Evolutionary conservation across 2,329 filamentous ascomycete species (phyloP), one percentile per base, ranked within the genome.

Genomic region (Aspergillus terreus): DNA sequence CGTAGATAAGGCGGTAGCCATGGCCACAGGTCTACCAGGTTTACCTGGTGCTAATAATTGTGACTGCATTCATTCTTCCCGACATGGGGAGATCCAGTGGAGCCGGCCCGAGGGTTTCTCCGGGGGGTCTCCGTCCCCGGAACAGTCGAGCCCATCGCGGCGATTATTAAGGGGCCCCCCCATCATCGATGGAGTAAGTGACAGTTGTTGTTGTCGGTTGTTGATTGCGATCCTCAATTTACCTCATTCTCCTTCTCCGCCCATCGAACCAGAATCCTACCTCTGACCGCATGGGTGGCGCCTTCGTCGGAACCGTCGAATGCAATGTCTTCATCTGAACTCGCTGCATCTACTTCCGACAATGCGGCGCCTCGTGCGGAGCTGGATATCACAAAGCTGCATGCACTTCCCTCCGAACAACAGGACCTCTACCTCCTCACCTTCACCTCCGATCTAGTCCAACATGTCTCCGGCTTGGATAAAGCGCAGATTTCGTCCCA

Each of bases 381-480:
- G 77, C 88, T 99, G 70, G 92, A 99, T 68, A 76, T 96, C 61
- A 77, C 85, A 64, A 96, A 96, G 79, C 85, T 99, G 44, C 87
- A 96, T 72, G 82, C 88, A 47, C 83, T 97, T 44, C 90, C 92
- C 41, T 84, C 89, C 49, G 94, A 99, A 75, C 94, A 99, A 71
- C 94, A 99, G 73, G 92, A 96, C 65, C 83, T 99, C 11, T 95
- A 94, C 71, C 82, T 99, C 56, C 80, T 99, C 54, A 95, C 86
- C 23, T 96, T 95, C 68, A 87, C 92, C 33, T 87, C 91, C 25
- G 84, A 87, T 54, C 80, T 99, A 50, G 86, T 85, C 56, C 87
- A 87, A 61, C 88, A 96, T 78, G 88, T 95, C 42, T 77, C 77
- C 14, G 58, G 59, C 15, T 81, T 97, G 44, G 82, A 84, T 48